These are phyloP conservation scores for Hemileia vastatrix DNA, from an alignment of 1,284 basidiomycete genomes.

Conservation along the genomic window DNA sequence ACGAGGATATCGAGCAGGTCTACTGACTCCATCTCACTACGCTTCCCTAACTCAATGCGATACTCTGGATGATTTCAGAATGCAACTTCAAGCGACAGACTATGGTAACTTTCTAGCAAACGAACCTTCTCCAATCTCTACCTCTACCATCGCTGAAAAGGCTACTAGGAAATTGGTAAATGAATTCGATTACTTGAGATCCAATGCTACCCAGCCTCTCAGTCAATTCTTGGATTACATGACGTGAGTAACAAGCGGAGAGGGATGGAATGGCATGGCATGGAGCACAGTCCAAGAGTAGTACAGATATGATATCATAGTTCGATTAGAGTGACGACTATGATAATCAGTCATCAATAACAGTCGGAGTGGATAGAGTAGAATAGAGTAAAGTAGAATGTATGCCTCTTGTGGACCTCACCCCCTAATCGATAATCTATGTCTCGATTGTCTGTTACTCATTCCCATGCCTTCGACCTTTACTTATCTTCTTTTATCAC, in stretches of 20 bases:
- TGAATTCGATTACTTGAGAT: conserved; percentile 90
- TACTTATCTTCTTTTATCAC: too few species aligned
- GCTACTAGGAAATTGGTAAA: conserved; percentile 89
- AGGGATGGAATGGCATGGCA: too few species aligned
- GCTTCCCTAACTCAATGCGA: conserved; percentile 95
- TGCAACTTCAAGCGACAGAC: conserved; percentile 65
- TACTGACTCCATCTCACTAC: conserved; percentile 81
- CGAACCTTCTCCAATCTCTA: conserved; percentile 88
- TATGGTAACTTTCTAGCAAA: conserved; percentile 98
- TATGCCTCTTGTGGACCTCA: too few species aligned
- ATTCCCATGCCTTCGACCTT: too few species aligned
- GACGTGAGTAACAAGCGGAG: conserved; percentile 57
- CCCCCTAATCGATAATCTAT: too few species aligned
- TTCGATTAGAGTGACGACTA: too few species aligned
- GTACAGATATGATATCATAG: too few species aligned
- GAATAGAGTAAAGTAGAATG: too few species aligned
- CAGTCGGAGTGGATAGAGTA: too few species aligned
- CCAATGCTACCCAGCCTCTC: conserved; percentile 81
- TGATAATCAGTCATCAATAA: too few species aligned
- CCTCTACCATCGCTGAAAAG: conserved; percentile 87
- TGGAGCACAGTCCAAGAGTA: too few species aligned
- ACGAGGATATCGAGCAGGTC: conserved; percentile 84
- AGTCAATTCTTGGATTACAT: conserved; percentile 95
- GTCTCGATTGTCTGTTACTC: too few species aligned
- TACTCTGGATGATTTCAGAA: conserved; percentile 67